A percentile compares a stretch with the other conserved stretches of the same genome.
phyloP scores from a whole-genome alignment of 306 rosid genomes.

The Vigna hirtella region DNA sequence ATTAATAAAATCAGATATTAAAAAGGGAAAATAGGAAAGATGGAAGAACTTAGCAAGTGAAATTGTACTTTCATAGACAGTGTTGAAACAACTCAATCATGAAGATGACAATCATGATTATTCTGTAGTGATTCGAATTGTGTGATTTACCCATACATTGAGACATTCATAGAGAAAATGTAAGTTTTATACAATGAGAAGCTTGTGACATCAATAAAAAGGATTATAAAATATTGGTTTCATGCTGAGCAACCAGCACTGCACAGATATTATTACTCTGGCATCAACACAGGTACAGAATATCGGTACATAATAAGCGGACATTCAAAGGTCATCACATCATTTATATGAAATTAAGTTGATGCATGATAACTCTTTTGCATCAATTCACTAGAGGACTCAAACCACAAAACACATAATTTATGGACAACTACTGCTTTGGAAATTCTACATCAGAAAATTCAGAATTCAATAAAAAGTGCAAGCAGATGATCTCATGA shows the following conservation, averaged over 20 bases:
- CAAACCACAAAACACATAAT: not conserved
- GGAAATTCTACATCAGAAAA: not conserved
- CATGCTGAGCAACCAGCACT: slow-evolving; percentile 15
- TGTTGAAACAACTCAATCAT: slow-evolving; percentile 26
- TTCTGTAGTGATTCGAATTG: not conserved
- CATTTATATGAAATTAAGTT: not conserved
- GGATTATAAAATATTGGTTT: slow-evolving; percentile 19
- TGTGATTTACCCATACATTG: slow-evolving; percentile 23
- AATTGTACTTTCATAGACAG: slow-evolving; percentile 6
- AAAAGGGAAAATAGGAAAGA: not conserved
- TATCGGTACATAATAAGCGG: not conserved
- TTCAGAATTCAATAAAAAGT: no score
- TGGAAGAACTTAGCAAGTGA: slow-evolving; percentile 1
- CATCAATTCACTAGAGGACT: slow-evolving; percentile 31
- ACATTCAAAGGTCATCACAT: slow-evolving; percentile 7
- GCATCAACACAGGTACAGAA: slow-evolving; percentile 1
- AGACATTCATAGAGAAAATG: slow-evolving; percentile 1
- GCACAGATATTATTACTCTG: not conserved
- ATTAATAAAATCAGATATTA: not conserved
- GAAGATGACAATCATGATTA: slow-evolving; percentile 21
- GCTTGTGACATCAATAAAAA: slow-evolving; percentile 28
- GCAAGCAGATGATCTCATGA: no score
- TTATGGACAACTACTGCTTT: slow-evolving; percentile 8
- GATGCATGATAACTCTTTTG: not conserved
- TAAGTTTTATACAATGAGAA: slow-evolving; percentile 29